These are phyloP conservation scores for Vigna angularis DNA, from an alignment of 306 rosid genomes.

Conservation along the genomic window DNA sequence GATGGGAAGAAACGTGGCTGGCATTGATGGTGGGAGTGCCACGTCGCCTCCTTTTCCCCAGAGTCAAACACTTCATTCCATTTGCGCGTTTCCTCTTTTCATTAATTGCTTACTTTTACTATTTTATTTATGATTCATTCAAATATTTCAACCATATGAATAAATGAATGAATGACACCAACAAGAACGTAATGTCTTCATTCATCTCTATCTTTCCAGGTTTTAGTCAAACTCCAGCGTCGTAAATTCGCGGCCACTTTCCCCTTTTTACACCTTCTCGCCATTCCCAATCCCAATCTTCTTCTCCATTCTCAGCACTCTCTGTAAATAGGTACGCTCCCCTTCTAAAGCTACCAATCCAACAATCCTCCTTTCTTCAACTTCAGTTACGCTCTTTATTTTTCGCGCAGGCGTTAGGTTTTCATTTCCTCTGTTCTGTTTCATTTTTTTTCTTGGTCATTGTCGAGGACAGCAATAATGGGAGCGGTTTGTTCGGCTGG, in stretches of 20 bases:
- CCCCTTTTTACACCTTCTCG: not conserved
- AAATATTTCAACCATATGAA: slow-evolving; percentile 37
- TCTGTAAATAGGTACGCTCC: slow-evolving; percentile 35
- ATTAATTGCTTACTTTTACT: slow-evolving; percentile 36
- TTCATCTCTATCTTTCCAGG: slow-evolving; percentile 22
- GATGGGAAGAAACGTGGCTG: slow-evolving; percentile 10
- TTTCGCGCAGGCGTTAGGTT: slow-evolving; percentile 19
- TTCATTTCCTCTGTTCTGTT: not conserved
- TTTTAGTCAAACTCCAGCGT: slow-evolving; percentile 51
- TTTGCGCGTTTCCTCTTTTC: slow-evolving; percentile 48
- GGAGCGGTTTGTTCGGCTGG: slow-evolving; percentile 87
- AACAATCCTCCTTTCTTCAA: not conserved
- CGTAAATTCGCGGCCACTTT: slow-evolving; percentile 43
- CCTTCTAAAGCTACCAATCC: not conserved
- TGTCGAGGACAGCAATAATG: slow-evolving; percentile 53
- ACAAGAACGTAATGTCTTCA: not conserved
- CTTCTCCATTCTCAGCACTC: not conserved
- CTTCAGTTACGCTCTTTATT: not conserved
- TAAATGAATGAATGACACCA: not conserved
- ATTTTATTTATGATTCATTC: slow-evolving; percentile 13
- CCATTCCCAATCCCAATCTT: not conserved
- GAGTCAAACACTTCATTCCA: slow-evolving; percentile 40
- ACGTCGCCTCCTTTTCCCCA: not conserved
- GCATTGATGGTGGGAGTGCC: slow-evolving; percentile 25
- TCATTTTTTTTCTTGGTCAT: not conserved